Base-by-base conservation (phyloP, 129 eudicot species). In the Logfia minima region DNA sequence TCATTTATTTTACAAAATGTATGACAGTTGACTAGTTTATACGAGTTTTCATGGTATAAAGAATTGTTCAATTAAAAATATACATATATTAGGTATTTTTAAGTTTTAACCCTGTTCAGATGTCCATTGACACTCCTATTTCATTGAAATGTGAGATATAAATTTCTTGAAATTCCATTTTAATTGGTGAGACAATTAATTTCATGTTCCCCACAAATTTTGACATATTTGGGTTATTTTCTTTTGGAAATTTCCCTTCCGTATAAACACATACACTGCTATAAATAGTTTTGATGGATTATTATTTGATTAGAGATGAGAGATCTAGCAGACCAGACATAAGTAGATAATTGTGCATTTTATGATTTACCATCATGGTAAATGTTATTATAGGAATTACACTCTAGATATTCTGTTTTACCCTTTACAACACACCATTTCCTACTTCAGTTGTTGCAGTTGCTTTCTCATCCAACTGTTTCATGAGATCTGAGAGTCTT, bases 401-500 rank as follows among this genome's bases (percentile, higher is more conserved):
- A 24, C 6, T 14, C n/a, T 3, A 0, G 31, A 61, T 3, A 11
- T 61, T 28, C 2, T 61, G 66, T 23, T 61, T 61, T 3, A 61
- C 66, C 8, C 7, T 62, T 48, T 48, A 58, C 63, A 18, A 79
- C 31, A 37, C 17, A 58, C 31, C 70, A 48, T n/a, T 43, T 21
- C 13, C 37, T 34, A 34, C 43, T 16, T 52, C 75, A 34, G 5
- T 28, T 55, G 18, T 35, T 55, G 37, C 11, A 29, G 18, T 76
- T 76, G 64, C 59, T 63, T 79, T 26, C 61, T 48, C 71, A 64
- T 77, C 83, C 66, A 16, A 58, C 5, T 67, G 59, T 48, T 81
- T 80, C 75, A 90, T 71, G 84, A 93, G 64, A 18, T 88, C 90
- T 1, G 87, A 87, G 11, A 91, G 53, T 75, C 97, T 84, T 24